Evolutionary conservation across 441 rosid genomes (phyloP), one percentile per base, ranked within the genome.

Genomic region (Gossypium trilobum): DNA sequence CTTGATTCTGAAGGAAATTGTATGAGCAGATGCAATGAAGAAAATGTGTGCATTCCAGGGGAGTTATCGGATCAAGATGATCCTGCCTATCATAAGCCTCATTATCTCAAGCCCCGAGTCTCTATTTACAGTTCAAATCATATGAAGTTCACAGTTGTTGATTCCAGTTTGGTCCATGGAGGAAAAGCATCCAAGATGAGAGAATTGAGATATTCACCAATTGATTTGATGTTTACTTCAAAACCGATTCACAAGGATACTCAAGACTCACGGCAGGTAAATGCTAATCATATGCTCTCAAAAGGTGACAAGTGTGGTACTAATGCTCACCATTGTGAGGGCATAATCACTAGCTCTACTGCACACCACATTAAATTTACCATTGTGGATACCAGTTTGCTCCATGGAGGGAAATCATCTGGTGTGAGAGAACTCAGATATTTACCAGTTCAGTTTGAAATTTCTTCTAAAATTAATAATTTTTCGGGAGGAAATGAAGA

Each of bases 91-190:
- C 73, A 59, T 56, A 78, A 65, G 65, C 77, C 68, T 73, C 73
- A 76, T 72, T 87, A 86, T 82, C 93, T 91, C 73, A 84, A 77
- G 80, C 89, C 93, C 58, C 83, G 84, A 67, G 81, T 82, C 77
- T 83, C 89, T 61, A 82, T 55, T 54, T 55, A 75, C 77, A 79
- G 76, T 67, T 52, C 54, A 29, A 69, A 65, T 61, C 68, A 46
- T 39, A 77, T 81, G 91, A 85, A 79, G 74, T 86, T 89, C 78
- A 82, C 89, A 58, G 81, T 91, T 74, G 85, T 89, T 44, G 97
- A 89, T 81, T 80, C 94, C 77, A 84, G 97, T 81, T 78, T 78
- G 72, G 72, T 71, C 46, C 73, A 74, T 44, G 86, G 79, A 56
- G 83, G 83, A 36, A 83, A 83, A 77, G 48, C 82, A 70, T 78